Evolutionary conservation across 192 early-diverging fungal species (phyloP).

Genomic region (Entomortierella chlamydospora): DNA sequence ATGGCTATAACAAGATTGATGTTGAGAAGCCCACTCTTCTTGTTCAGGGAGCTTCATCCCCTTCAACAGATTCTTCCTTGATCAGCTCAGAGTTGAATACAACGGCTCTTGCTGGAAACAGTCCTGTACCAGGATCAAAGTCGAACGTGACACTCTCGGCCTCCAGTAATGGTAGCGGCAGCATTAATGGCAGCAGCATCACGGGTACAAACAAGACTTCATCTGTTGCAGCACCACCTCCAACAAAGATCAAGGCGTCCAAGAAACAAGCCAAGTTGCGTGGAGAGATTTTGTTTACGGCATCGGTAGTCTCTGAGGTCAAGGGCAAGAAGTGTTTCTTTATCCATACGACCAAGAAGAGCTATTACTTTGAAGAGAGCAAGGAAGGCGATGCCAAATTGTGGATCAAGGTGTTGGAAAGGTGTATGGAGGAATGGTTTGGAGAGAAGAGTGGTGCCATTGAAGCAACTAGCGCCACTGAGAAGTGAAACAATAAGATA

Average conservation of each 20-base stretch:
- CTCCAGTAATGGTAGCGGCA: slow-evolving; percentile 1
- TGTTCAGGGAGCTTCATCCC: no score
- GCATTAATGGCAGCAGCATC: slow-evolving; percentile 5
- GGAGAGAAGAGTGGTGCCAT: slow-evolving; percentile 13
- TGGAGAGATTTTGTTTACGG: slow-evolving; percentile 72
- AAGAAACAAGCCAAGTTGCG: slow-evolving; percentile 61
- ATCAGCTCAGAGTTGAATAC: neutral
- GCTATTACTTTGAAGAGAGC: slow-evolving; percentile 68
- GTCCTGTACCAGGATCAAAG: neutral
- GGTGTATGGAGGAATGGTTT: slow-evolving; percentile 61
- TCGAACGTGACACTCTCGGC: slow-evolving; percentile 8
- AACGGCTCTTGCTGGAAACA: neutral
- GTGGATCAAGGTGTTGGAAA: slow-evolving; percentile 60
- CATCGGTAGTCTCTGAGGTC: slow-evolving; percentile 65
- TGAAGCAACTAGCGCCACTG: no score
- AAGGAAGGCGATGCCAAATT: slow-evolving; percentile 59
- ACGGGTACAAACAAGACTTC: slow-evolving; percentile 6
- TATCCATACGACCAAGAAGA: slow-evolving; percentile 71
- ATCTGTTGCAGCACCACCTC: slow-evolving; percentile 1
- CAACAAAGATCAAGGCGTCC: slow-evolving; percentile 29
- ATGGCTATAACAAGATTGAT: slow-evolving; percentile 35
- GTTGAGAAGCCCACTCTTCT: slow-evolving; percentile 28
- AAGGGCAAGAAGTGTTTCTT: slow-evolving; percentile 71
- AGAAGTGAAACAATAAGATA: no score
- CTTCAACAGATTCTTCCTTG: no score